Base-by-base conservation (phyloP, 2,329 filamentous ascomycete genomes). In the Tolypocladium tropicale region DNA sequence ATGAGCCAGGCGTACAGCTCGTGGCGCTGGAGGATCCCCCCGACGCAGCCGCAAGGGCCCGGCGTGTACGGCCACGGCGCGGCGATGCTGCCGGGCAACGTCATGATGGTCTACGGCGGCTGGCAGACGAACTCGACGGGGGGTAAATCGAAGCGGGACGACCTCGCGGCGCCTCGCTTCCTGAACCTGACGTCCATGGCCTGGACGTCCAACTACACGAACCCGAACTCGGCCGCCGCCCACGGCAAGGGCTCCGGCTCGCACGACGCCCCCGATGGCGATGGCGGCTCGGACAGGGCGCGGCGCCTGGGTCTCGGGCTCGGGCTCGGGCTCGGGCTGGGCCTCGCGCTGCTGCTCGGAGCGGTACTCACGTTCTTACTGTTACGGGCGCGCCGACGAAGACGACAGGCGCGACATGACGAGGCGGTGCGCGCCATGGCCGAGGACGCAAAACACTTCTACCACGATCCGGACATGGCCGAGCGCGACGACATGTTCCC, bases 1-100 rank as follows among this genome's bases (percentile, higher is more conserved):
- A 77, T 96, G 56, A 89, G 86, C 7, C 80, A 85, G 58, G 85
- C 85, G 4, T 94, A 89, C 65, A 88, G 85, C 10, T 76, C 82
- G 34, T 93, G 89, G 89, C 72, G 76, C 59, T 94, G 89, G 89
- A 76, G 73, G 1, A 73, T 88, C 1, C 88, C 89, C 0, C 65
- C 73, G 0, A 65, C 74, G 4, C 78, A 79, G 66, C 79, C 74
- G 1, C 66, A 68, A 16, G 74, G 67, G 0, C 55, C 65, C 1
- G 81, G 79, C 0, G 70, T 86, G 0, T 87, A 82, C 63, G 84
- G 84, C 0, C 84, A 88, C 61, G 84, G 82, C 1, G 82, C 84
- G 1, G 78, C 76, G 1, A 72, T 87, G 55, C 69, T 88, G 4
- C 84, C 84, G 0, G 84, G 84, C 2, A 86, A 87, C 60, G 76